Evolutionary conservation across 2,329 filamentous ascomycete species (phyloP).

Genomic region (Aspergillus bombycis): DNA sequence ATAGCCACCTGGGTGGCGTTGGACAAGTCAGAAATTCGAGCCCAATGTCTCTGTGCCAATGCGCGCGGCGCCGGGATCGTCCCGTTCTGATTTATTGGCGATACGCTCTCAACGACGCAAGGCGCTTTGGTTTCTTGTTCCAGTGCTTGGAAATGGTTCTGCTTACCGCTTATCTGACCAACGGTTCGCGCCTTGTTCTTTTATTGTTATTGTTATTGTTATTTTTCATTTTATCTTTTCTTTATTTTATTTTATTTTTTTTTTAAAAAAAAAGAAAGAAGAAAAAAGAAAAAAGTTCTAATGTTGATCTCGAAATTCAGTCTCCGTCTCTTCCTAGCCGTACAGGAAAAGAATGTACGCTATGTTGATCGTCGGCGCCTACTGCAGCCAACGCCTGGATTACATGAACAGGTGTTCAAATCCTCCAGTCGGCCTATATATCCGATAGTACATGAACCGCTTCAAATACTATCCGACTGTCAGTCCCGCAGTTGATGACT

Average conservation of each 20-base stretch:
- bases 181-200: not conserved
- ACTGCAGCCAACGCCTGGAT: constrained; percentile 4
- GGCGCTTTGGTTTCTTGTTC: constrained; percentile 1
- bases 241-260: not conserved
- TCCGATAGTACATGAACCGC: not conserved
- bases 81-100: not conserved
- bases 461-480: not conserved
- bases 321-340: not conserved
- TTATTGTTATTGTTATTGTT: too few species aligned
- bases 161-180: not conserved
- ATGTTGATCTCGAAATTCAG: not conserved
- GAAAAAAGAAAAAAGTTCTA: not conserved
- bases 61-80: not conserved
- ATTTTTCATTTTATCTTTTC: not conserved
- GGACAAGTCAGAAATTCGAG: constrained; percentile 22
- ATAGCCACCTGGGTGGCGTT: constrained; percentile 20
- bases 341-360: not conserved
- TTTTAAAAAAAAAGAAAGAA: not conserved
- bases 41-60: not conserved
- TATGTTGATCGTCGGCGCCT: not conserved
- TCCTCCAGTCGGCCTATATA: not conserved
- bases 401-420: constrained; percentile 14
- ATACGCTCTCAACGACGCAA: constrained; percentile 8
- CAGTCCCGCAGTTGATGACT: not conserved
- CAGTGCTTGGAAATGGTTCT: not conserved